A percentile compares a stretch with the other conserved stretches of the same genome.
Conservation (phyloP, 2,329 filamentous ascomycete species). For the Exophiala spinifera region DNA sequence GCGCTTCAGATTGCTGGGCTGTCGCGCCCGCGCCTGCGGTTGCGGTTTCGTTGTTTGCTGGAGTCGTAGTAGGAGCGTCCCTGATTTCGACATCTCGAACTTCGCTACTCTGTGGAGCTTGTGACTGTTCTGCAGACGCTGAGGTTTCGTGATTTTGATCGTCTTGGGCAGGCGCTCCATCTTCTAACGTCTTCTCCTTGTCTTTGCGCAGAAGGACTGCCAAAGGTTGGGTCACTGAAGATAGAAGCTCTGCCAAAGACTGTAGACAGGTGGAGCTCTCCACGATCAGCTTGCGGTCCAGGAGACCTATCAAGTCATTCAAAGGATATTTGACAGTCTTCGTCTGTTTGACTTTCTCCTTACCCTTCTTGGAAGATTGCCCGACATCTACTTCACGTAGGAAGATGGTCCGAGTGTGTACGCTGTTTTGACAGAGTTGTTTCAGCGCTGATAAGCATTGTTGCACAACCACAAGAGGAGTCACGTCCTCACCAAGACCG, state of each 20-base stretch:
- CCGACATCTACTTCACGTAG: constrained; percentile 86
- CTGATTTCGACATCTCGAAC: constrained; percentile 17
- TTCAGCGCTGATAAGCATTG: constrained; percentile 86
- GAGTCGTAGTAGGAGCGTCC: constrained; percentile 29
- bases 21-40: constrained; percentile 2
- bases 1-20: constrained; percentile 29
- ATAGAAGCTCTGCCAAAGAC: constrained; percentile 79
- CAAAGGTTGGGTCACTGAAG: constrained; percentile 82
- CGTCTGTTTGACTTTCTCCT: constrained; percentile 82
- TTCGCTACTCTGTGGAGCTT: constrained; percentile 31
- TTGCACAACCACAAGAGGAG: constrained; percentile 90
- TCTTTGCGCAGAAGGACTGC: constrained; percentile 78
- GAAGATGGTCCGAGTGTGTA: constrained; percentile 86
- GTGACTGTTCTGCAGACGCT: constrained; percentile 32
- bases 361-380: constrained; percentile 76
- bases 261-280: constrained; percentile 98
- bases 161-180: constrained; percentile 25
- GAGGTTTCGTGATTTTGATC: constrained; percentile 30
- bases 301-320: constrained; percentile 80
- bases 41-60: constrained; percentile 11
- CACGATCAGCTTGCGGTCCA: constrained; percentile 93
- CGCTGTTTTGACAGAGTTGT: constrained; percentile 78
- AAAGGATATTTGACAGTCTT: constrained; percentile 85
- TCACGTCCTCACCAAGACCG: constrained; percentile 75
- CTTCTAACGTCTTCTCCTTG: constrained; percentile 49